Evolutionary conservation across 2,329 filamentous ascomycete genomes (phyloP).

Genomic region (Scorias spongiosa): DNA sequence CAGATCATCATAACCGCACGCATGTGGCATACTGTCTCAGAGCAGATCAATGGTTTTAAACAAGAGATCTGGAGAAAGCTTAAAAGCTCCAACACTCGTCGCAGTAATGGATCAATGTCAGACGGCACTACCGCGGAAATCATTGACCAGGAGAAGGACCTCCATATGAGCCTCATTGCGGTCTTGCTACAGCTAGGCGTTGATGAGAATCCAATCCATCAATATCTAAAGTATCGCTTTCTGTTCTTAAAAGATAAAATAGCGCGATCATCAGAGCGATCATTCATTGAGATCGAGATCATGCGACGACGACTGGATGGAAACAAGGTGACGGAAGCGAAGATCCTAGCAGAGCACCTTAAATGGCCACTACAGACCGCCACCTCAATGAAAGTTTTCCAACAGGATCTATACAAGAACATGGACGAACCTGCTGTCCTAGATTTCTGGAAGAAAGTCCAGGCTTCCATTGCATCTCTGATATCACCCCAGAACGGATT

Average conservation of each 20-base stretch:
- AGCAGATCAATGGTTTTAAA: constrained; percentile 77
- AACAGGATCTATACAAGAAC: constrained; percentile 30
- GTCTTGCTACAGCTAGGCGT: constrained; percentile 86
- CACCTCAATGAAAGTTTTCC: neutral
- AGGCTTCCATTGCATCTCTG: constrained; percentile 56
- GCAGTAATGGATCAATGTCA: neutral
- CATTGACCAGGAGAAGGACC: constrained; percentile 40
- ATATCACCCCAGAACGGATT: constrained; percentile 63
- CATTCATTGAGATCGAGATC: constrained; percentile 83
- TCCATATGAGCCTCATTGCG: constrained; percentile 83
- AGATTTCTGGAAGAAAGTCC: constrained; percentile 84
- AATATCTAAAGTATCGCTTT: constrained; percentile 83
- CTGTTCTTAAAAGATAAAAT: constrained; percentile 83
- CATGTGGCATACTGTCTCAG: constrained; percentile 89
- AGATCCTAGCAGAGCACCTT: constrained; percentile 59
- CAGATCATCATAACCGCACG: constrained; percentile 75
- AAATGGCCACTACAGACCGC: constrained; percentile 3
- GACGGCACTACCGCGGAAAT: neutral
- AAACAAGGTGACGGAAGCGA: constrained; percentile 53
- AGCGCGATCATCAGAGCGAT: constrained; percentile 62
- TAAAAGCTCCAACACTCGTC: constrained; percentile 14
- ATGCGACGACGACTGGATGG: constrained; percentile 66
- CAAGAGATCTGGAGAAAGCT: constrained; percentile 76
- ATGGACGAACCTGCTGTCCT: constrained; percentile 70
- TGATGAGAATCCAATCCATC: constrained; percentile 90